A percentile compares a stretch with the other conserved stretches of the same genome.
Evolutionary conservation across 163 green algal species (phyloP).

Genomic region (Coccomyxa subellipsoidea): DNA sequence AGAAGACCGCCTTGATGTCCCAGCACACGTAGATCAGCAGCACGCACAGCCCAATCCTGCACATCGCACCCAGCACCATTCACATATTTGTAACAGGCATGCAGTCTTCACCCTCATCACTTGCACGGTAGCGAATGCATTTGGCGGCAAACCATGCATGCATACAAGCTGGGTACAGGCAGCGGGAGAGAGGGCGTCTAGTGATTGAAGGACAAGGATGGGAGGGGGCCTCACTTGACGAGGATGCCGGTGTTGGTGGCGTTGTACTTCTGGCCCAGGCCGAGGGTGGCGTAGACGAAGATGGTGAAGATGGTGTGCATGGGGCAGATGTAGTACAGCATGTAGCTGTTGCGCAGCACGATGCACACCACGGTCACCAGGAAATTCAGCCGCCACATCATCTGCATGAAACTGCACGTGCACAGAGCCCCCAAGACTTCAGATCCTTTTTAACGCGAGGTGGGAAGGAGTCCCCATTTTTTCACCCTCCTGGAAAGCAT

Average conservation of each 20-base stretch:
- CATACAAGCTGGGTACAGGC: not conserved
- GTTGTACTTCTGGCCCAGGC: constrained; percentile 61
- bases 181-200: not conserved
- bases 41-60: constrained; percentile 16
- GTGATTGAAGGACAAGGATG: too few relatives aligned
- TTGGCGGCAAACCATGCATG: too few relatives aligned
- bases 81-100: too few relatives aligned
- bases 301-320: constrained; percentile 98
- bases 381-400: constrained; percentile 93
- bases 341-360: constrained; percentile 86
- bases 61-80: not conserved
- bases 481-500: too few relatives aligned
- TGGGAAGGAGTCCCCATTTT: too few relatives aligned
- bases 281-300: constrained; percentile 80
- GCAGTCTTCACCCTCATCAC: too few relatives aligned
- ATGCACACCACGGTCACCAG: constrained; percentile 78
- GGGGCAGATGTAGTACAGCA: constrained; percentile 99
- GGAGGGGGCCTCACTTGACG: constrained; percentile 54
- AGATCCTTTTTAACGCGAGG: not conserved
- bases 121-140: too few relatives aligned
- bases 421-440: not conserved
- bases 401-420: constrained; percentile 72
- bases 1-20: constrained; percentile 89
- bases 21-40: constrained; percentile 72
- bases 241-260: constrained; percentile 51